phyloP scores from a whole-genome alignment of 768 basidiomycete genomes.

The Kockovaella imperatae region DNA sequence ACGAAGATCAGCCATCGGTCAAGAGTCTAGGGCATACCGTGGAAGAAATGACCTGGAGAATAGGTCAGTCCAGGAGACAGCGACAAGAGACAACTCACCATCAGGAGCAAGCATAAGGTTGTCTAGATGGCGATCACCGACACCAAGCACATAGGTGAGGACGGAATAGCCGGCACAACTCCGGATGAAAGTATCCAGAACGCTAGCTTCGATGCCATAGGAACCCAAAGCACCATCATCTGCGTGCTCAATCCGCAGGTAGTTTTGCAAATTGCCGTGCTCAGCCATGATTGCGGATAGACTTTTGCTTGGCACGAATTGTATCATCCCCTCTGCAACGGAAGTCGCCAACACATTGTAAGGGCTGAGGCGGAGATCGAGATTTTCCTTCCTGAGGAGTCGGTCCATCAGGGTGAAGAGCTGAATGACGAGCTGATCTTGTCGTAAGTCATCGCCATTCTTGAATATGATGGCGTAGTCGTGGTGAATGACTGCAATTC shows the following conservation, averaged over 20 bases:
- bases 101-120: slow-evolving; percentile 88
- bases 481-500: slow-evolving; percentile 20
- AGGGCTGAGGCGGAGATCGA: slow-evolving; percentile 83
- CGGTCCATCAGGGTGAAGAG: slow-evolving; percentile 98
- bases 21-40: slow-evolving; percentile 54
- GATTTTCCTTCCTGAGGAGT: slow-evolving; percentile 82
- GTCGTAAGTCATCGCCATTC: slow-evolving; percentile 96
- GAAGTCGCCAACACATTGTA: slow-evolving; percentile 82
- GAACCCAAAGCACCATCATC: slow-evolving; percentile 93
- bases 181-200: slow-evolving; percentile 91
- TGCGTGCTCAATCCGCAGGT: slow-evolving; percentile 73
- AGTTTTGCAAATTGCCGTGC: slow-evolving; percentile 61
- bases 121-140: slow-evolving; percentile 94
- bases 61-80: background rate
- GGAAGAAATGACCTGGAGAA: slow-evolving; percentile 79
- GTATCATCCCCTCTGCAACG: slow-evolving; percentile 84
- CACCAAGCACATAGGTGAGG: slow-evolving; percentile 88
- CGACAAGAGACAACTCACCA: slow-evolving; percentile 52
- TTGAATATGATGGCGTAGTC: slow-evolving; percentile 97
- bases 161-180: slow-evolving; percentile 99
- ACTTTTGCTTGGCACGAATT: slow-evolving; percentile 92
- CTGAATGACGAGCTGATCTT: slow-evolving; percentile 96
- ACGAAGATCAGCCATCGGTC: background rate
- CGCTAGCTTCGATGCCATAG: slow-evolving; percentile 85
- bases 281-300: slow-evolving; percentile 92